phyloP scores from a whole-genome alignment of 495 filamentous ascomycete species.

The Hyaloscypha variabilis region DNA sequence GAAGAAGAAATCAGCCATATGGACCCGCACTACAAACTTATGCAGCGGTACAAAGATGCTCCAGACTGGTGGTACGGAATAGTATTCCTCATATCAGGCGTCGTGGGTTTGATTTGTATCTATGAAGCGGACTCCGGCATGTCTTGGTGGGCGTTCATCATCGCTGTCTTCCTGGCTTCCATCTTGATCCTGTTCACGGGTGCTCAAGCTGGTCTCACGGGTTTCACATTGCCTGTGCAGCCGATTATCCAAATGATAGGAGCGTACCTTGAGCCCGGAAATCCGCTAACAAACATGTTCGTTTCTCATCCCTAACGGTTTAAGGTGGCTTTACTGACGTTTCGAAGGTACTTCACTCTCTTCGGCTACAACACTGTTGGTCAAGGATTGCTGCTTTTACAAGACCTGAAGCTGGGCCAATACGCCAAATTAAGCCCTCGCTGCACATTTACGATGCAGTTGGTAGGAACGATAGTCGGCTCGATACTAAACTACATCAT shows the following conservation, averaged over 20 bases:
- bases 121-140: conserved; percentile 50
- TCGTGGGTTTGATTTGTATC: conserved; percentile 50
- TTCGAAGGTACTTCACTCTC: conserved; percentile 43
- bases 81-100: conserved; percentile 47
- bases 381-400: conserved; percentile 37
- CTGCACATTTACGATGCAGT: conserved; percentile 45
- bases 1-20: conserved; percentile 24
- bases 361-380: conserved; percentile 40
- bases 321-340: background rate
- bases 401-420: conserved; percentile 43
- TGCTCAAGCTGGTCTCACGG: conserved; percentile 40
- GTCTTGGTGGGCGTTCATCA: conserved; percentile 56
- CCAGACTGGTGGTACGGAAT: conserved; percentile 58
- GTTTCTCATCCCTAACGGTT: background rate
- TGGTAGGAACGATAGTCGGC: conserved; percentile 47
- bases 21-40: conserved; percentile 47
- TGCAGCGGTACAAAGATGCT: conserved; percentile 48
- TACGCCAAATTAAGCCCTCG: conserved; percentile 38
- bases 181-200: conserved; percentile 40
- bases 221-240: conserved; percentile 35
- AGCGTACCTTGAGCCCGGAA: conserved; percentile 44
- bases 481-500: conserved; percentile 49
- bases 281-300: conserved; percentile 50
- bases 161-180: conserved; percentile 44
- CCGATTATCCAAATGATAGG: conserved; percentile 41